Evolutionary conservation across 2,329 filamentous ascomycete species (phyloP).

Genomic region (Ascosphaera acerosa): DNA sequence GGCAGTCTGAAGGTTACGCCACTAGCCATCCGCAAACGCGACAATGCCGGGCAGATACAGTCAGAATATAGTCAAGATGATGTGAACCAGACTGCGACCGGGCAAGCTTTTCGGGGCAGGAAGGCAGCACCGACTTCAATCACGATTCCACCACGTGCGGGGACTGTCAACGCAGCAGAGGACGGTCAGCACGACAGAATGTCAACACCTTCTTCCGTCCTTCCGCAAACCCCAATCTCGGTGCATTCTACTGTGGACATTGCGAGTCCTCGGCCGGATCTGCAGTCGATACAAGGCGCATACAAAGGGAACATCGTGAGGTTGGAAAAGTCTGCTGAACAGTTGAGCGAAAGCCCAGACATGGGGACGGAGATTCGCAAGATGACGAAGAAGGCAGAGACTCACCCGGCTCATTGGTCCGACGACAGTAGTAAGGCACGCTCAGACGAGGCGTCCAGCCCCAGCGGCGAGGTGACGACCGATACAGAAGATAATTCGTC

Average conservation of each 20-base stretch:
- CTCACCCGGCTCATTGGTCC: no score
- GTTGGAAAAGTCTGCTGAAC: constrained; percentile 23
- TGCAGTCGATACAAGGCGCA: constrained; percentile 25
- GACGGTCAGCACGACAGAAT: no score
- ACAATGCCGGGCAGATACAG: constrained; percentile 1
- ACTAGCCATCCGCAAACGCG: no score
- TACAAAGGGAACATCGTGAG: constrained; percentile 25
- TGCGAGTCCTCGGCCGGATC: constrained; percentile 19
- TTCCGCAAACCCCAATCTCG: constrained; percentile 1
- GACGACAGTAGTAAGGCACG: no score
- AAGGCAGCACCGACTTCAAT: neutral
- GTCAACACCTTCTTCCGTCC: neutral
- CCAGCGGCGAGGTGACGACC: no score
- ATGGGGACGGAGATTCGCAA: constrained; percentile 21
- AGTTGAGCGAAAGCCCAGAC: constrained; percentile 22
- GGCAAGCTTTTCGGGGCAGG: no score
- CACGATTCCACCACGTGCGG: neutral
- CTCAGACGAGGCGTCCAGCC: no score
- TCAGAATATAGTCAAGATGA: constrained; percentile 2
- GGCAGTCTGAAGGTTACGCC: no score
- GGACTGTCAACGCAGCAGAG: no score
- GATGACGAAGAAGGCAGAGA: constrained; percentile 21
- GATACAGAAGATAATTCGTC: no score
- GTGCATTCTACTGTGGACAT: neutral
- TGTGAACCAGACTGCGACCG: neutral